phyloP scores from a whole-genome alignment of 148 eudicot genomes.

The Pharnaceum exiguum region DNA sequence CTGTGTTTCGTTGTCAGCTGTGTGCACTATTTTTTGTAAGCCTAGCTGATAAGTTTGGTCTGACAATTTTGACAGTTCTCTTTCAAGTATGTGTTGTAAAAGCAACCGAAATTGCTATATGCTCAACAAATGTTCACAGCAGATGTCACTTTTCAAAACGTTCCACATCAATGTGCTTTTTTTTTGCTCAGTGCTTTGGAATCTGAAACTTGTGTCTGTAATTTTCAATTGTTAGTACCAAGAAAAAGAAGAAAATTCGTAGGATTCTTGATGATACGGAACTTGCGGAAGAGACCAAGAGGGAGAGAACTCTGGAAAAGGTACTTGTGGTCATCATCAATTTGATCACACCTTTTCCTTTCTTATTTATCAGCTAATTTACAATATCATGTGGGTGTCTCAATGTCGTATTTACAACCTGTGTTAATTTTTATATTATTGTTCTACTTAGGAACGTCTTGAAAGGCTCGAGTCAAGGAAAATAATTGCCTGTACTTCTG shows the following conservation, averaged over 20 bases:
- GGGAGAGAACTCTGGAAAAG: conserved; percentile 96
- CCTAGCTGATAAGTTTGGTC: neutral
- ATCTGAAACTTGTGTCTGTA: neutral
- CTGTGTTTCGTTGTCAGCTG: neutral
- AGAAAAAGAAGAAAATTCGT: conserved; percentile 81
- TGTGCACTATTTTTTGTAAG: neutral
- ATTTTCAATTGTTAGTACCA: conserved; percentile 31
- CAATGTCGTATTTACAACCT: neutral
- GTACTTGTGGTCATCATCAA: conserved; percentile 28
- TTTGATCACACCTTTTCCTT: neutral
- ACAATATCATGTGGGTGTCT: neutral
- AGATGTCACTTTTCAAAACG: too few relatives aligned
- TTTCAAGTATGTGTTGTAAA: too few relatives aligned
- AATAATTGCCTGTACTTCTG: conserved; percentile 33
- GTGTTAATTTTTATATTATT: neutral
- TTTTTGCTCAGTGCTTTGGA: neutral
- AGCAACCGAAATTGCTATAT: too few relatives aligned
- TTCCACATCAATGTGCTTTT: neutral
- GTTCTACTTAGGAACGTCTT: conserved; percentile 73
- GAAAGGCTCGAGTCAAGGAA: conserved; percentile 84
- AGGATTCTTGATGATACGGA: conserved; percentile 96
- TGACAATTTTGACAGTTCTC: neutral
- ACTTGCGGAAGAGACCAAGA: conserved; percentile 95
- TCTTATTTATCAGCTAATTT: neutral
- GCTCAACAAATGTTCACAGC: too few relatives aligned